These are phyloP conservation scores for Tetraselmis chui DNA, from an alignment of 139 green algal species.

Conservation along the genomic window DNA sequence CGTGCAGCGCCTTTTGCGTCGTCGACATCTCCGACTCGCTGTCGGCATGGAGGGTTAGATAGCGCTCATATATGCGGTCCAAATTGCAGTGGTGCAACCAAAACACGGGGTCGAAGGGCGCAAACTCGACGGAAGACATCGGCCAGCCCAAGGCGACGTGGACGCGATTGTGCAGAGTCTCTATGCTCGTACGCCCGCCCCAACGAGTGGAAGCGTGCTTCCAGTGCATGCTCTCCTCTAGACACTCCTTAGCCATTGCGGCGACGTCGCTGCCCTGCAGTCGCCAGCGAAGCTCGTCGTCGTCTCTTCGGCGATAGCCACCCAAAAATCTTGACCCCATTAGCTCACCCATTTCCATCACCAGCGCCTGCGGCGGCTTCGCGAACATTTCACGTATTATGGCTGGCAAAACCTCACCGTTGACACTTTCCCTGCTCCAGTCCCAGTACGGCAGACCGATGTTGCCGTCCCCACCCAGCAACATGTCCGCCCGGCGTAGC, in stretches of 20 bases:
- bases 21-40: background rate
- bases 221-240: background rate
- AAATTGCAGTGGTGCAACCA: slow-evolving; percentile 28
- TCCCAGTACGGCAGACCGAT: slow-evolving; percentile 29
- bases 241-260: background rate
- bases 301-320: background rate
- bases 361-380: background rate
- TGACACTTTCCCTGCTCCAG: slow-evolving; percentile 5
- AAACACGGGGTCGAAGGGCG: slow-evolving; percentile 30
- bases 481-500: slow-evolving; percentile 15
- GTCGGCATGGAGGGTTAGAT: background rate
- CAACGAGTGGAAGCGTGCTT: background rate
- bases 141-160: slow-evolving; percentile 23
- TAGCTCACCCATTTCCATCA: background rate
- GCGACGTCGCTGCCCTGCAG: background rate
- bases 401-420: slow-evolving; percentile 12
- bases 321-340: background rate
- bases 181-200: slow-evolving; percentile 6
- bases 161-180: slow-evolving; percentile 27
- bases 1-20: background rate
- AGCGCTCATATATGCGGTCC: background rate
- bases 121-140: slow-evolving; percentile 16
- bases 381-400: slow-evolving; percentile 5
- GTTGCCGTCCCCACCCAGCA: slow-evolving; percentile 6
- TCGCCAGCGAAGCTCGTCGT: background rate